Evolutionary conservation across 176 grass and related monocot species (phyloP).

Genomic region (Oryza nivara): DNA sequence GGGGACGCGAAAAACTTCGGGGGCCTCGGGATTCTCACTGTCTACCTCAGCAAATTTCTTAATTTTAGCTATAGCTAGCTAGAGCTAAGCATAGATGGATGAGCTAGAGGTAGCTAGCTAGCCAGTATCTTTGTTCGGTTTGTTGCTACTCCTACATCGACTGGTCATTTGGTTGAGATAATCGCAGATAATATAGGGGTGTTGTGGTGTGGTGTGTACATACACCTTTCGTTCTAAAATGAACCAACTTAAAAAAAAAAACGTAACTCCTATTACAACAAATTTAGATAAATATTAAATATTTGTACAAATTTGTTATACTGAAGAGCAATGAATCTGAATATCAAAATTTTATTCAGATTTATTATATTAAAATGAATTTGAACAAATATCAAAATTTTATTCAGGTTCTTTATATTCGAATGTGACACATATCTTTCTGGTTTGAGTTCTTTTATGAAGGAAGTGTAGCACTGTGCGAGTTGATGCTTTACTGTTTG

Average conservation of each 20-base stretch:
- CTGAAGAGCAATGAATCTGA: no score
- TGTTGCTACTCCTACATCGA: not conserved
- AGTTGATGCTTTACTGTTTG: conserved; percentile 39
- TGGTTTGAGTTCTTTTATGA: no score
- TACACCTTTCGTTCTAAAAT: no score
- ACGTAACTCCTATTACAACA: no score
- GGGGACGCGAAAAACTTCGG: conserved; percentile 41
- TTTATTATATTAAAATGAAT: no score
- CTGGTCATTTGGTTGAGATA: not conserved
- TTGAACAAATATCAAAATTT: no score
- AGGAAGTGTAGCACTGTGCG: not conserved
- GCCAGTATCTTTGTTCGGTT: conserved; percentile 2
- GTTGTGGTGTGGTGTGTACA: not conserved
- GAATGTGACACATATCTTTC: no score
- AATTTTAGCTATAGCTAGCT: not conserved
- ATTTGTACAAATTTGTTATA: no score
- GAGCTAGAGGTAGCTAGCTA: not conserved
- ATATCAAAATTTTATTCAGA: no score
- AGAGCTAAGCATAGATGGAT: not conserved
- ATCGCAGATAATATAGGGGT: not conserved
- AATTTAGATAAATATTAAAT: no score
- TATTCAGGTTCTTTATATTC: no score
- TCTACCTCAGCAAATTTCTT: conserved; percentile 14
- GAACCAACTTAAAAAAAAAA: no score
- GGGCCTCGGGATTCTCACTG: conserved; percentile 42